Conservation (phyloP, 2,329 filamentous ascomycete genomes). For the Penicillium sp. region DNA sequence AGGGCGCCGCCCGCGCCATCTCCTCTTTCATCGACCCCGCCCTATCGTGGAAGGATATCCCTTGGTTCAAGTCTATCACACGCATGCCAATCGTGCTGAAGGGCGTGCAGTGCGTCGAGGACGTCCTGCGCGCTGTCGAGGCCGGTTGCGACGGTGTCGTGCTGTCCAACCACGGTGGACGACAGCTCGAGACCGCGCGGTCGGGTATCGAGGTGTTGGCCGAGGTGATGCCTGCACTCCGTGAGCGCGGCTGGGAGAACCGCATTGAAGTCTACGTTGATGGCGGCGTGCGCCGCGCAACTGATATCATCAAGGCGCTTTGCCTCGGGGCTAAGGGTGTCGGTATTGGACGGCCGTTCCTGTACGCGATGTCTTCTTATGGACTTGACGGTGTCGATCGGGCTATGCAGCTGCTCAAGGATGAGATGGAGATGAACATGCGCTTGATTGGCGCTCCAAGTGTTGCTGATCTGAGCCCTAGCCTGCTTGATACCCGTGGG, state of each 20-base stretch:
- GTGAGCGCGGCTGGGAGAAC: conserved; percentile 68
- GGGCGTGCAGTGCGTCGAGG: conserved; percentile 93
- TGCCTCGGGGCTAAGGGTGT: conserved; percentile 90
- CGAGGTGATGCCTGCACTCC: conserved; percentile 86
- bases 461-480: conserved; percentile 75
- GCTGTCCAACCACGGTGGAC: conserved; percentile 91
- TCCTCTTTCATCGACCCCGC: conserved; percentile 94
- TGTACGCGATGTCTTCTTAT: conserved; percentile 95
- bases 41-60: conserved; percentile 90
- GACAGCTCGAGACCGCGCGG: conserved; percentile 88
- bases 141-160: conserved; percentile 84
- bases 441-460: conserved; percentile 77
- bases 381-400: conserved; percentile 82
- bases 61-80: conserved; percentile 89
- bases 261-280: conserved; percentile 87
- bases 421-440: conserved; percentile 99
- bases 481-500: conserved; percentile 74
- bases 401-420: conserved; percentile 88
- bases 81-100: conserved; percentile 95
- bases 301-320: conserved; percentile 92
- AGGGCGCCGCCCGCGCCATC: conserved; percentile 92
- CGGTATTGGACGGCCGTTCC: conserved; percentile 89
- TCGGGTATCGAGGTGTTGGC: conserved; percentile 87
- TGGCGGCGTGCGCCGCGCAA: conserved; percentile 83
- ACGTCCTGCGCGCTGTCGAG: conserved; percentile 84